Evolutionary conservation across 2,329 filamentous ascomycete species (phyloP).

Genomic region (Penicillium sp.): DNA sequence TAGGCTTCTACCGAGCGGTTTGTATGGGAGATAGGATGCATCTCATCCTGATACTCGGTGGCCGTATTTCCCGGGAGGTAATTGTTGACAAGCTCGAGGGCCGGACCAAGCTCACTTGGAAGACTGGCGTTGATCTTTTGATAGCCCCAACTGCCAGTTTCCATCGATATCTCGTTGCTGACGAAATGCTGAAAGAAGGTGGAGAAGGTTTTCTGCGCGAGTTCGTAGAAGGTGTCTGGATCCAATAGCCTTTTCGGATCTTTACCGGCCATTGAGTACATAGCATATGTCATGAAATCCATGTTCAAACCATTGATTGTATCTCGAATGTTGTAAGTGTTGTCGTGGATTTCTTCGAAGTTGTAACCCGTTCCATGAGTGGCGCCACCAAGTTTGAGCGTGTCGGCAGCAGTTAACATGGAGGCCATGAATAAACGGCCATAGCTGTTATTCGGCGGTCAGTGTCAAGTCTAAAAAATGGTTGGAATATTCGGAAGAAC

Average conservation of each 20-base stretch:
- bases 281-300: slow-evolving; percentile 37
- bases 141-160: slow-evolving; percentile 28
- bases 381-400: slow-evolving; percentile 6
- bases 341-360: slow-evolving; percentile 23
- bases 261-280: slow-evolving; percentile 29
- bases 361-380: slow-evolving; percentile 6
- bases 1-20: slow-evolving; percentile 14
- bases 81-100: background rate
- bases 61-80: slow-evolving; percentile 7
- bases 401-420: slow-evolving; percentile 17
- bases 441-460: slow-evolving; percentile 6
- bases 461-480: no score
- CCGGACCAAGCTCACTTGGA: slow-evolving; percentile 6
- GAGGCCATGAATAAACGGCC: slow-evolving; percentile 21
- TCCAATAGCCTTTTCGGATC: slow-evolving; percentile 28
- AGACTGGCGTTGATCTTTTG: slow-evolving; percentile 29
- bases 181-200: slow-evolving; percentile 39
- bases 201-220: slow-evolving; percentile 28
- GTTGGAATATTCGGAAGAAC: background rate
- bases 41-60: slow-evolving; percentile 13
- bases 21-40: slow-evolving; percentile 20
- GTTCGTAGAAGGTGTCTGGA: slow-evolving; percentile 2
- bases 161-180: slow-evolving; percentile 22
- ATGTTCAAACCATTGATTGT: slow-evolving; percentile 28
- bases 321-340: slow-evolving; percentile 33